A percentile compares a stretch with the other conserved stretches of the same genome.
Evolutionary conservation across 2,329 filamentous ascomycete species (phyloP).

Genomic region (Eutypella sp.): DNA sequence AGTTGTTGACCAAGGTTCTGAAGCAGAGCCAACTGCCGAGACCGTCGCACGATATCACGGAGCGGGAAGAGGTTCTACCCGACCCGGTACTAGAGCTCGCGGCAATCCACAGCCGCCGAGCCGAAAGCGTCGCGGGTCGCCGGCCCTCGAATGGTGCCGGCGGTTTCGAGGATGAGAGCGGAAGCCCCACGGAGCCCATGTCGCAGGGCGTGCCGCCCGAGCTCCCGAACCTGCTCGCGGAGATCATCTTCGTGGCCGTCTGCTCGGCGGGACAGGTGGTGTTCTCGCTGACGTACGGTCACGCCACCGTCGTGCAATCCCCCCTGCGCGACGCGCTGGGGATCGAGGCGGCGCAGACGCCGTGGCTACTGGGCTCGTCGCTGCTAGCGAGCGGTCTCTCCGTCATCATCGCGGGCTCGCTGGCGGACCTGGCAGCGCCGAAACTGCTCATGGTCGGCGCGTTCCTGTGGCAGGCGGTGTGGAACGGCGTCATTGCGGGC

Average conservation of each 20-base stretch:
- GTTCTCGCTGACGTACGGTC: conserved; percentile 36
- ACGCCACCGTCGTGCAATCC: conserved; percentile 35
- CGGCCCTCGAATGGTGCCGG: conserved; percentile 1
- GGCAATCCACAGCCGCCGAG: conserved; percentile 12
- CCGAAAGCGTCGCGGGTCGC: conserved; percentile 4
- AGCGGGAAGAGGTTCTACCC: conserved; percentile 9
- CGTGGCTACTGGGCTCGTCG: conserved; percentile 38
- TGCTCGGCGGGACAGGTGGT: conserved; percentile 38
- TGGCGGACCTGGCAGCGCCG: conserved; percentile 34
- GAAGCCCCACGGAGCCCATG: conserved; percentile 5
- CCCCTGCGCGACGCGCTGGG: conserved; percentile 31
- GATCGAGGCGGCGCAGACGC: conserved; percentile 33
- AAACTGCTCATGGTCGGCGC: conserved; percentile 36
- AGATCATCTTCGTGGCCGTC: conserved; percentile 35
- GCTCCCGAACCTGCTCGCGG: conserved; percentile 32
- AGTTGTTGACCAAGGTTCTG: conserved; percentile 9
- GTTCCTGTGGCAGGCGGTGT: conserved; percentile 35
- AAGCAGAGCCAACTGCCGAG: conserved; percentile 7
- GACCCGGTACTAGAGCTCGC: conserved; percentile 14
- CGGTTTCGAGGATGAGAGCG: conserved; percentile 7
- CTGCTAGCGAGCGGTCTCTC: conserved; percentile 36
- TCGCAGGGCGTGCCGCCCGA: conserved; percentile 33
- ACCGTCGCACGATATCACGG: conserved; percentile 8
- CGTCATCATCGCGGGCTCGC: conserved; percentile 31
- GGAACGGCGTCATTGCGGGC: conserved; percentile 33